These are phyloP conservation scores for Aspergillus felis DNA, from an alignment of 2,329 filamentous ascomycete species.

Conservation along the genomic window DNA sequence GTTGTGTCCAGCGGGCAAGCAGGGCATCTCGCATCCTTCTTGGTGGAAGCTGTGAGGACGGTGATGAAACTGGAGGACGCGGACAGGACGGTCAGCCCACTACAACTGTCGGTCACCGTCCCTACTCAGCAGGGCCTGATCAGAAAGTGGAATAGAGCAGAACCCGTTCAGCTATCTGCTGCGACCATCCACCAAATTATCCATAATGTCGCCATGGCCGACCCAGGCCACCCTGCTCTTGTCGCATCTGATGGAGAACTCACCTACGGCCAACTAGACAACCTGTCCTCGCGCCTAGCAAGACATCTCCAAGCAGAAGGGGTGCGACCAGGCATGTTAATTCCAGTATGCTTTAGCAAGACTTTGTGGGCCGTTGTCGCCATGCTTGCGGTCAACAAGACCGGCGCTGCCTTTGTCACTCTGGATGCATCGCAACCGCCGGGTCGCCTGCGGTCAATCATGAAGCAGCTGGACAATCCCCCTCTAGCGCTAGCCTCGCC, in stretches of 20 bases:
- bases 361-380: not conserved
- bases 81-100: too few species aligned
- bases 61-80: too few species aligned
- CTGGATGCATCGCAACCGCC: not conserved
- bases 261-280: not conserved
- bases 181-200: too few species aligned
- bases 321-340: not conserved
- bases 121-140: too few species aligned
- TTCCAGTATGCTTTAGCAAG: not conserved
- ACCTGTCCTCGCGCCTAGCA: not conserved
- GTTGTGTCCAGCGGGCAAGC: too few species aligned
- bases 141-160: too few species aligned
- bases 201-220: too few species aligned
- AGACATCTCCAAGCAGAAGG: not conserved
- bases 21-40: too few species aligned
- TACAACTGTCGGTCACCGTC: too few species aligned
- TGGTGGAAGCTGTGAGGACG: too few species aligned
- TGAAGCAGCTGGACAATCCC: not conserved
- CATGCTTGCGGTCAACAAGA: not conserved
- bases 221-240: too few species aligned
- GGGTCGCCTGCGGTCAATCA: not conserved
- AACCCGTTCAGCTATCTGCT: too few species aligned
- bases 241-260: not conserved
- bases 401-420: not conserved
- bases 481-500: not conserved